phyloP scores from a whole-genome alignment of 2,329 filamentous ascomycete species.

The Tolypocladium ovalisporum region DNA sequence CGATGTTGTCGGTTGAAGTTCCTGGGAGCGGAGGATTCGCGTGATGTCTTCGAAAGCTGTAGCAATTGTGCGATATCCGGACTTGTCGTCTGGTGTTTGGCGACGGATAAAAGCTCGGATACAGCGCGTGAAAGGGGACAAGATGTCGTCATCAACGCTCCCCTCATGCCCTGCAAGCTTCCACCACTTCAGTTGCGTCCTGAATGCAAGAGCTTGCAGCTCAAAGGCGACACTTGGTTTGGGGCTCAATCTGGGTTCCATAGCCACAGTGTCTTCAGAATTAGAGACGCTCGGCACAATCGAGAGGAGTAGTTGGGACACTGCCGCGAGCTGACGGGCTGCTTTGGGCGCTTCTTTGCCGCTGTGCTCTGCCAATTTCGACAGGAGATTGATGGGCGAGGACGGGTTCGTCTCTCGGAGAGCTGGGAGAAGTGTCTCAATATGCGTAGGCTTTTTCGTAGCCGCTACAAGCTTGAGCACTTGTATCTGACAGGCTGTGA shows the following conservation, averaged over 20 bases:
- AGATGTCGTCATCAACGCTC: slow-evolving; percentile 51
- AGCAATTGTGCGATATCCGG: slow-evolving; percentile 24
- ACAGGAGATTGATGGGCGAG: slow-evolving; percentile 49
- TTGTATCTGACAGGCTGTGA: slow-evolving; percentile 55
- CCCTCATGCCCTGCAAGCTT: slow-evolving; percentile 46
- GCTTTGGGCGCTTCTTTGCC: slow-evolving; percentile 43
- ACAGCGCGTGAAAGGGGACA: slow-evolving; percentile 55
- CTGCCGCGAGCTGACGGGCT: slow-evolving; percentile 52
- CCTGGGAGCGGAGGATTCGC: slow-evolving; percentile 20
- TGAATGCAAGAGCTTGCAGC: slow-evolving; percentile 53
- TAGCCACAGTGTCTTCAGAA: slow-evolving; percentile 46
- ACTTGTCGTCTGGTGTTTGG: slow-evolving; percentile 23
- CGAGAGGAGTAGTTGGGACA: slow-evolving; percentile 55
- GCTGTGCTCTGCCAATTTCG: slow-evolving; percentile 30
- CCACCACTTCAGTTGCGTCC: slow-evolving; percentile 56
- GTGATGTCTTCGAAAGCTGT: slow-evolving; percentile 19
- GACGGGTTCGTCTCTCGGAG: slow-evolving; percentile 40
- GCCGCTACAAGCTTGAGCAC: slow-evolving; percentile 52
- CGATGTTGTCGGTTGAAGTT: slow-evolving; percentile 20
- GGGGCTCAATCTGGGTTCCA: slow-evolving; percentile 42
- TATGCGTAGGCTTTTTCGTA: slow-evolving; percentile 45
- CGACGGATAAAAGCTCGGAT: slow-evolving; percentile 50
- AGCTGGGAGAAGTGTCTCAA: slow-evolving; percentile 46
- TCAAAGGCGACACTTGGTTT: slow-evolving; percentile 47
- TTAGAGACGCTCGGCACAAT: slow-evolving; percentile 57